These are phyloP conservation scores for Scenedesmus sp. DNA, from an alignment of 163 green algal species.

Conservation along the genomic window DNA sequence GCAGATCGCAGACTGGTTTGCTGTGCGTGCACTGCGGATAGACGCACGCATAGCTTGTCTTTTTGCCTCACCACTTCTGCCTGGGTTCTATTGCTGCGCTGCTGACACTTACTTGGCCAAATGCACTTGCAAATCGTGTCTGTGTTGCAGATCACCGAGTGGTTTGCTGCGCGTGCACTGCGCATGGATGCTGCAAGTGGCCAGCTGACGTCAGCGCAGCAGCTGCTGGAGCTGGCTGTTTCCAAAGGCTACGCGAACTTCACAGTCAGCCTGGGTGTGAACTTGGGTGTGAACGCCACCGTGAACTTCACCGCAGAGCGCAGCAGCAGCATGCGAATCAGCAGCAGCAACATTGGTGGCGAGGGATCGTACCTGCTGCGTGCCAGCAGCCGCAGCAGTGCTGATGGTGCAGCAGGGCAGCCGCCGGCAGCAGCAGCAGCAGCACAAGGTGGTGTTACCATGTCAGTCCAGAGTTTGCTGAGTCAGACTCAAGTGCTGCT, in stretches of 20 bases:
- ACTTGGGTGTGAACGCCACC: neutral
- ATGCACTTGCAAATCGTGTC: neutral
- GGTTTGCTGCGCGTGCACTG: constrained; percentile 20
- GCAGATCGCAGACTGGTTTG: neutral
- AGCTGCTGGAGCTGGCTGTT: constrained; percentile 41
- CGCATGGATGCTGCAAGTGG: constrained; percentile 19
- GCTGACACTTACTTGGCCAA: neutral
- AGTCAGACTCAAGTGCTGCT: constrained; percentile 24
- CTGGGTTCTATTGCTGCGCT: neutral
- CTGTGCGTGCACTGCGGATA: neutral
- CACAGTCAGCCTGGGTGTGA: neutral
- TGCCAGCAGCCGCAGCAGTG: neutral
- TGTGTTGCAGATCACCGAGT: constrained; percentile 1
- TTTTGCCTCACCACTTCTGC: neutral
- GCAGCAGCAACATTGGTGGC: constrained; percentile 1
- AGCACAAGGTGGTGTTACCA: neutral
- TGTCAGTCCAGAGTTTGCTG: neutral
- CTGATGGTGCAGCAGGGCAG: neutral
- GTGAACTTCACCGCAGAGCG: constrained; percentile 12
- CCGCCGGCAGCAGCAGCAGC: neutral
- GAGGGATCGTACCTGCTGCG: neutral
- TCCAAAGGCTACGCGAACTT: constrained; percentile 30
- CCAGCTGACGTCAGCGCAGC: constrained; percentile 9
- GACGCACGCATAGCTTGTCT: neutral
- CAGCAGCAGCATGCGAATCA: constrained; percentile 2